These are phyloP conservation scores for Talaromyces sp. DNA, from an alignment of 2,329 filamentous ascomycete genomes.

Conservation along the genomic window DNA sequence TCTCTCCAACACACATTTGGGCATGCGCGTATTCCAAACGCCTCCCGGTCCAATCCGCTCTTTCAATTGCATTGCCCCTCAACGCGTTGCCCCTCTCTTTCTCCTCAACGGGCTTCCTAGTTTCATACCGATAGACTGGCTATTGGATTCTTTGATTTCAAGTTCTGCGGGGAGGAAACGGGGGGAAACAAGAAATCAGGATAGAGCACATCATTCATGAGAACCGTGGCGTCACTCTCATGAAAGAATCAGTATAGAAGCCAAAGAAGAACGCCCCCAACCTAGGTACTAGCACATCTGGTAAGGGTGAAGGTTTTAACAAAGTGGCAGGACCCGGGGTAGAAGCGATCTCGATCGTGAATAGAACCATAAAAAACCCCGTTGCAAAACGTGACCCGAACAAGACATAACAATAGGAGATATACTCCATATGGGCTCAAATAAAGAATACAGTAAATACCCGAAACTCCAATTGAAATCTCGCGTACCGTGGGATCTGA, in stretches of 20 bases:
- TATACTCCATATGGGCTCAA: no score
- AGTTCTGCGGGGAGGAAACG: background rate
- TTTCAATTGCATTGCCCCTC: background rate
- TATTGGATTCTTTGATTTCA: background rate
- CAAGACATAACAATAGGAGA: no score
- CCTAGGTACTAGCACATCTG: no score
- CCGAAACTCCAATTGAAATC: background rate
- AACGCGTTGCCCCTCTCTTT: background rate
- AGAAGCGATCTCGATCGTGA: background rate
- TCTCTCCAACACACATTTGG: background rate
- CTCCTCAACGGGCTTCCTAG: background rate
- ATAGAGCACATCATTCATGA: conserved; percentile 8
- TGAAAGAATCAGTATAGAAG: background rate
- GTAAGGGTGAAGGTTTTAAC: background rate
- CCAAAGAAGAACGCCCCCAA: no score
- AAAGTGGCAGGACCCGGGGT: background rate
- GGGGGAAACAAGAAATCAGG: background rate
- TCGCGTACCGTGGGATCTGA: conserved; percentile 19
- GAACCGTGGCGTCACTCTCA: conserved; percentile 5
- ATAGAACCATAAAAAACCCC: no score
- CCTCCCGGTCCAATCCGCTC: background rate
- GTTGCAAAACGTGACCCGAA: no score
- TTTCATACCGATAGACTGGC: background rate
- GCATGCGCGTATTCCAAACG: conserved; percentile 1
- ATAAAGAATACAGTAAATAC: background rate